Conservation (phyloP, 768 basidiomycete species). For the Amanita jacksonii region DNA sequence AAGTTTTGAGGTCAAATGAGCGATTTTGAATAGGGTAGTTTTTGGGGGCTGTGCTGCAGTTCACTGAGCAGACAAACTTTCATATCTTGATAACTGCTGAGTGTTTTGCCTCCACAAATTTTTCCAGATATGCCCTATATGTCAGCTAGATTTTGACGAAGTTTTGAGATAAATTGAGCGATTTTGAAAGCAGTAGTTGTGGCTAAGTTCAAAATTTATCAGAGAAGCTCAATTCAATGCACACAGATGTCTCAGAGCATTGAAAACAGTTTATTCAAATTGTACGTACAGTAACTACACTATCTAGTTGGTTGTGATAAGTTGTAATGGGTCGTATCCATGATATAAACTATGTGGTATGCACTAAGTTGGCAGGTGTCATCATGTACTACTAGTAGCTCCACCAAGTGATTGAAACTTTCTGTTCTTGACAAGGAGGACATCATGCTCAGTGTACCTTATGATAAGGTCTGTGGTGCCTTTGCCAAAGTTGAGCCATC, state of each 20-base stretch:
- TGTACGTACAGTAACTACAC: neutral
- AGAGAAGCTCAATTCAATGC: too few species aligned
- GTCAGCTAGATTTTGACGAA: too few species aligned
- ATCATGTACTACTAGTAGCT: neutral
- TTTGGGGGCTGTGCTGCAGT: neutral
- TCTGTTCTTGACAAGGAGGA: neutral
- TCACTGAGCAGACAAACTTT: too few species aligned
- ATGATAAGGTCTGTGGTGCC: slow-evolving; percentile 6
- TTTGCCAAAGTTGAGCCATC: slow-evolving; percentile 3
- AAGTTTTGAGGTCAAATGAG: too few species aligned
- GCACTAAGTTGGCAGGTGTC: too few species aligned
- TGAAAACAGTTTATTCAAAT: neutral
- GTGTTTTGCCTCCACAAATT: too few species aligned
- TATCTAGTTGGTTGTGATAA: neutral
- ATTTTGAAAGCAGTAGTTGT: too few species aligned
- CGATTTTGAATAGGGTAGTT: too few species aligned
- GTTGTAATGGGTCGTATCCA: neutral
- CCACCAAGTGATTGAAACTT: slow-evolving; percentile 3
- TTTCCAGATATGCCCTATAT: too few species aligned
- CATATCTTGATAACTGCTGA: neutral
- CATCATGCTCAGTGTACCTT: slow-evolving; percentile 3
- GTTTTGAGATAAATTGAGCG: too few species aligned
- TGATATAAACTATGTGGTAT: too few species aligned
- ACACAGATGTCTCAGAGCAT: neutral
- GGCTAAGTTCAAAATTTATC: too few species aligned